These are phyloP conservation scores for Colletotrichum chlorophyti DNA, from an alignment of 2,329 filamentous ascomycete species.

Conservation along the genomic window DNA sequence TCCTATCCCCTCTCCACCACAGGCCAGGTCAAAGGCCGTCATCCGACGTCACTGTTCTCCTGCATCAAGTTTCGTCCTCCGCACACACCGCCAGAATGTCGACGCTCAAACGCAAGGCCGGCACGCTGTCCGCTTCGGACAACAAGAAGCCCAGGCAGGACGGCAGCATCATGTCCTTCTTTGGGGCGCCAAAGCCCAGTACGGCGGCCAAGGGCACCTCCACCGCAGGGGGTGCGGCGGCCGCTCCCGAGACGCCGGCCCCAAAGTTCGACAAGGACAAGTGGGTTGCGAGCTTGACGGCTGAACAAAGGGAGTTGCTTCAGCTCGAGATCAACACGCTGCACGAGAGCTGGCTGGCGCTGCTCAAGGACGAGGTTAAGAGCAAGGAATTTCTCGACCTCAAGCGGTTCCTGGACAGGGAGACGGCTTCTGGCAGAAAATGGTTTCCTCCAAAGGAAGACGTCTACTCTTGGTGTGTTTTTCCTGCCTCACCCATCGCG, in stretches of 20 bases:
- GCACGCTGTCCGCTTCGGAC: conserved; percentile 50
- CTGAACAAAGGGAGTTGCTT: conserved; percentile 83
- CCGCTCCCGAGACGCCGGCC: conserved; percentile 39
- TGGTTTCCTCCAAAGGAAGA: conserved; percentile 89
- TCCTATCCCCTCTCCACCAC: background rate
- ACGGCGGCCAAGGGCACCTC: conserved; percentile 34
- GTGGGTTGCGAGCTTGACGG: conserved; percentile 81
- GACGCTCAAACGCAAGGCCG: conserved; percentile 72
- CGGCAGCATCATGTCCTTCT: conserved; percentile 88
- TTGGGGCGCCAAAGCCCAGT: conserved; percentile 69
- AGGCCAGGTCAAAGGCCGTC: conserved; percentile 1
- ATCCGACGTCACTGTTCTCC: conserved; percentile 4
- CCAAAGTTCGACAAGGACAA: conserved; percentile 84
- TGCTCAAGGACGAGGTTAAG: conserved; percentile 85
- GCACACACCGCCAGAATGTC: conserved; percentile 48
- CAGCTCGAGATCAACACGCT: conserved; percentile 91
- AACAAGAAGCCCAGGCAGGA: conserved; percentile 77
- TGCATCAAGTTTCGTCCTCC: background rate
- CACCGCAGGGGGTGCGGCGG: conserved; percentile 23
- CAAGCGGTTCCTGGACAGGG: conserved; percentile 85
- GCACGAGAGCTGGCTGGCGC: conserved; percentile 88
- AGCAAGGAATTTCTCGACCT: conserved; percentile 83
- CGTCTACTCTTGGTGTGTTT: conserved; percentile 87
- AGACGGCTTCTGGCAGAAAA: conserved; percentile 75
- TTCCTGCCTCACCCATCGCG: background rate